A percentile compares a stretch with the other conserved stretches of the same genome.
These are phyloP conservation scores for Trichosporon coremiiforme DNA, from an alignment of 1,284 basidiomycete species.

Conservation along the genomic window DNA sequence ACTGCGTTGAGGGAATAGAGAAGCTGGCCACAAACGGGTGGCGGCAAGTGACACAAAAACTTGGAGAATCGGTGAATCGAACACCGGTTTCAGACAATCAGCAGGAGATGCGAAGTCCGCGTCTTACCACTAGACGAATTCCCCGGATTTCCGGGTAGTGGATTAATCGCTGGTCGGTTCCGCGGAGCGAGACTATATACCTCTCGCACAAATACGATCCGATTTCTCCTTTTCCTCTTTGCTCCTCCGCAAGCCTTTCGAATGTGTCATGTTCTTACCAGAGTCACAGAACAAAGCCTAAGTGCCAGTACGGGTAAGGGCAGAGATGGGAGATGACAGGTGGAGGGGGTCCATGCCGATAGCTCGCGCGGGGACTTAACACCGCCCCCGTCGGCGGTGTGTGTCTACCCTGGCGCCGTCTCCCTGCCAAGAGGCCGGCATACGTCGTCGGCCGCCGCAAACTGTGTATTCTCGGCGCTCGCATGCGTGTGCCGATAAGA, in stretches of 20 bases:
- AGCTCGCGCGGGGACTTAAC: background rate
- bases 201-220: too few species aligned
- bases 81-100: constrained; percentile 19
- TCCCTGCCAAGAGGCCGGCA: background rate
- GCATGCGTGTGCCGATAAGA: constrained; percentile 6
- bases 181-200: background rate
- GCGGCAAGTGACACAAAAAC: background rate
- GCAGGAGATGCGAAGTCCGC: background rate
- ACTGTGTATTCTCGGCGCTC: background rate
- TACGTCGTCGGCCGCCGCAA: background rate
- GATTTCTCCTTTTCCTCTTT: too few species aligned
- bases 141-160: constrained; percentile 6
- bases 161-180: background rate
- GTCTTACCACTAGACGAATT: constrained; percentile 20
- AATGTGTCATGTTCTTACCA: too few species aligned
- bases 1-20: too few species aligned
- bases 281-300: too few species aligned
- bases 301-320: too few species aligned
- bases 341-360: too few species aligned
- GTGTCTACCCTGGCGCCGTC: background rate
- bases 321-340: too few species aligned
- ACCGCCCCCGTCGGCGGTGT: background rate
- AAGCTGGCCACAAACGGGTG: too few species aligned
- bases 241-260: too few species aligned
- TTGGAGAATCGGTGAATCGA: constrained; percentile 20